Percentiles rank a stretch among this genome's conserved stretches.
These are phyloP conservation scores for Metschnikowia borealis DNA, from an alignment of 805 yeast genomes.

Conservation along the genomic window DNA sequence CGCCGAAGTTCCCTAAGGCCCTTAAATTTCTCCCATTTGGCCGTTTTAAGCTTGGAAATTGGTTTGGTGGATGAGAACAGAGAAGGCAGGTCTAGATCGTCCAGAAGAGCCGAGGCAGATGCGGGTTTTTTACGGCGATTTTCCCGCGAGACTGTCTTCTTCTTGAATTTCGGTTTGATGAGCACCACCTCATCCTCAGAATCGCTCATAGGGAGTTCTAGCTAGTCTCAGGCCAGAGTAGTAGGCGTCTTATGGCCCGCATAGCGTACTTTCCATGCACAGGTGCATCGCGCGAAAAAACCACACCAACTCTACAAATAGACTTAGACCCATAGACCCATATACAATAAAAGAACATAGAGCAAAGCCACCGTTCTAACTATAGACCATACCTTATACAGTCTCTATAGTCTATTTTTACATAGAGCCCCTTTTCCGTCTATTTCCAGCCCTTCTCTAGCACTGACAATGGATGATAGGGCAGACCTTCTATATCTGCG, in stretches of 20 bases:
- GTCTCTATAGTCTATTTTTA: too few relatives aligned
- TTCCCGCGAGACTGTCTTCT: background rate
- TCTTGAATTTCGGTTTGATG: background rate
- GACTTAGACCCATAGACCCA: background rate
- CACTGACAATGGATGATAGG: background rate
- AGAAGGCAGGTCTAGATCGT: background rate
- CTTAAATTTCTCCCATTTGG: slow-evolving; percentile 1
- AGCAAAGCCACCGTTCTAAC: too few relatives aligned
- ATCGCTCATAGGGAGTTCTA: background rate
- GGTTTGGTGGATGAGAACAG: background rate
- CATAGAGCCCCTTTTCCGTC: too few relatives aligned
- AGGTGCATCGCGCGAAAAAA: slow-evolving; percentile 4
- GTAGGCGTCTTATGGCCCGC: background rate
- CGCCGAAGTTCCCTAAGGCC: background rate
- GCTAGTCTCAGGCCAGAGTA: background rate
- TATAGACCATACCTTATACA: too few relatives aligned
- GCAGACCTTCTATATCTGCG: slow-evolving; percentile 58
- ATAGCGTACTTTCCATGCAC: background rate
- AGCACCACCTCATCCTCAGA: background rate
- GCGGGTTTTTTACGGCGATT: background rate
- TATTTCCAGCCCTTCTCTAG: too few relatives aligned
- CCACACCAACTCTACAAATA: background rate
- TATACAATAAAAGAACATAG: background rate
- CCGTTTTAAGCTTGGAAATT: background rate
- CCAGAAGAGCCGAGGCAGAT: background rate